These are phyloP conservation scores for Dissophora globulifera DNA, from an alignment of 192 early-diverging fungal genomes.

Conservation along the genomic window DNA sequence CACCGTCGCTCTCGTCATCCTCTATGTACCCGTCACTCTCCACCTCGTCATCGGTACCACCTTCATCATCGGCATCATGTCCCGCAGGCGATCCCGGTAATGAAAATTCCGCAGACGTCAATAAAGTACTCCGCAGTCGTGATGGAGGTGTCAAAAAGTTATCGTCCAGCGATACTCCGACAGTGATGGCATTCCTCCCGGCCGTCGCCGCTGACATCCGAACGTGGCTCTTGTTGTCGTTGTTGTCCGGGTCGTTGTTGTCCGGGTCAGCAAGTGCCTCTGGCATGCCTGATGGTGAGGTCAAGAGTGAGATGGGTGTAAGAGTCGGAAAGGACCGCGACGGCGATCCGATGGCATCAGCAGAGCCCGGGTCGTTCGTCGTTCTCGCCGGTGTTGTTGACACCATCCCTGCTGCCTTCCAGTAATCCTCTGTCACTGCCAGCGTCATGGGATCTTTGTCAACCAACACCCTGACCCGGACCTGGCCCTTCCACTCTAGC, in stretches of 20 bases:
- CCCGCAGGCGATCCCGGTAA: slow-evolving; percentile 9
- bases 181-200: background rate
- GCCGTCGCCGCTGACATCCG: slow-evolving; percentile 9
- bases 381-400: background rate
- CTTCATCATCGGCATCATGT: slow-evolving; percentile 37
- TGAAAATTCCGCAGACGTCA: background rate
- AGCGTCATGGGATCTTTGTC: slow-evolving; percentile 39
- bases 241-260: background rate
- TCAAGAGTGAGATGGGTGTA: background rate
- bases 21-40: slow-evolving; percentile 22
- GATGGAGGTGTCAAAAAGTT: too few species aligned
- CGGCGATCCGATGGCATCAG: too few species aligned
- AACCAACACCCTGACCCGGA: slow-evolving; percentile 41
- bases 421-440: slow-evolving; percentile 48
- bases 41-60: slow-evolving; percentile 10
- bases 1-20: slow-evolving; percentile 18
- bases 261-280: too few species aligned
- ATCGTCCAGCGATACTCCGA: slow-evolving; percentile 26
- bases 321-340: too few species aligned
- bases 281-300: background rate
- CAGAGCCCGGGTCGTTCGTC: too few species aligned
- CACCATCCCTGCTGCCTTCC: slow-evolving; percentile 40
- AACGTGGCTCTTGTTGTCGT: background rate
- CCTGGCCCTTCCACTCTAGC: slow-evolving; percentile 38
- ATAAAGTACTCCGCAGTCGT: background rate